Conservation (phyloP, 2,329 filamentous ascomycete genomes). For the Aspergillus chevalieri region DNA sequence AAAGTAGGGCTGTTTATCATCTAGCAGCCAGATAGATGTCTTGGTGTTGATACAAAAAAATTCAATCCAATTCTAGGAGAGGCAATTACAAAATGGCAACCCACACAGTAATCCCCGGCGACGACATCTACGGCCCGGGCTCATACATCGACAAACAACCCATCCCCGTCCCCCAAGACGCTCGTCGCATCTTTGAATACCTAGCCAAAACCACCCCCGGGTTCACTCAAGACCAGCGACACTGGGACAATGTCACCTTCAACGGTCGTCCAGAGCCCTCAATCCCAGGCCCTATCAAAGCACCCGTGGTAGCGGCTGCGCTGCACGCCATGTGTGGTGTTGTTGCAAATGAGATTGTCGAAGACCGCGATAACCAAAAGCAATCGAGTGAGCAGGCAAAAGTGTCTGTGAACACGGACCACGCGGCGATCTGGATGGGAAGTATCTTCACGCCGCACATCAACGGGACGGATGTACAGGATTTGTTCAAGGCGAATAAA, state of each 20-base stretch:
- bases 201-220: constrained; percentile 32
- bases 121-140: constrained; percentile 7
- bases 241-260: constrained; percentile 27
- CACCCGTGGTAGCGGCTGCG: constrained; percentile 31
- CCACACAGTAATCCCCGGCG: background rate
- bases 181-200: constrained; percentile 26
- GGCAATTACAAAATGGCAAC: no score
- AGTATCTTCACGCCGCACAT: constrained; percentile 31
- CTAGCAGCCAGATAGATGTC: no score
- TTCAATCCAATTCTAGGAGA: no score
- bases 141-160: constrained; percentile 4
- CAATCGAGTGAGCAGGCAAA: background rate
- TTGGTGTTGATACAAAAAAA: no score
- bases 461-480: constrained; percentile 24
- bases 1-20: no score
- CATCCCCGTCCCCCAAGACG: constrained; percentile 18
- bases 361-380: constrained; percentile 6
- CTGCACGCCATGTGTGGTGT: constrained; percentile 37
- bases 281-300: constrained; percentile 38
- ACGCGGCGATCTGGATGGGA: constrained; percentile 39
- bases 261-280: constrained; percentile 29
- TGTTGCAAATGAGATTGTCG: constrained; percentile 30
- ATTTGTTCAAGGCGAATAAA: constrained; percentile 21
- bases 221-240: constrained; percentile 27
- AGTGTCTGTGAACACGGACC: constrained; percentile 40